phyloP scores from a whole-genome alignment of 2,329 filamentous ascomycete species.

The Venturia carpophila region DNA sequence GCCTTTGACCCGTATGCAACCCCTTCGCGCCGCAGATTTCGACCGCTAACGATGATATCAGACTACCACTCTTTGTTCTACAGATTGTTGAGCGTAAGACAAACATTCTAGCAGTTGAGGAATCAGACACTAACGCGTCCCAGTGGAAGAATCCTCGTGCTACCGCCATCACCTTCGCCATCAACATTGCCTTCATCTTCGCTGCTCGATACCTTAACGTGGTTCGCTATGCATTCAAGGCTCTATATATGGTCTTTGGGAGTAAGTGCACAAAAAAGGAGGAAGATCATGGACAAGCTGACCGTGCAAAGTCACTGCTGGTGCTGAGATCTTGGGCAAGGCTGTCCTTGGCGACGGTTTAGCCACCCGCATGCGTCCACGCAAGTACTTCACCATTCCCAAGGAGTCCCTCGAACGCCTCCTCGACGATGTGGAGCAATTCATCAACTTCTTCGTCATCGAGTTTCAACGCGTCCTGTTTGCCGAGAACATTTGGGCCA shows the following conservation, averaged over 20 bases:
- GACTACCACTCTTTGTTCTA: constrained; percentile 62
- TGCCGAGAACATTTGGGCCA: constrained; percentile 56
- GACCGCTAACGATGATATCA: constrained; percentile 24
- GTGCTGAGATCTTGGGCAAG: constrained; percentile 50
- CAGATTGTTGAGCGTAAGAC: constrained; percentile 52
- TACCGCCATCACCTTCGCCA: constrained; percentile 52
- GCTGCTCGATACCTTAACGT: constrained; percentile 55
- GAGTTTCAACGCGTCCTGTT: constrained; percentile 60
- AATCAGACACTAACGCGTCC: constrained; percentile 12
- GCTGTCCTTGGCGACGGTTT: constrained; percentile 50
- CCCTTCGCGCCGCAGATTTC: background rate
- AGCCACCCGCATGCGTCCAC: constrained; percentile 53
- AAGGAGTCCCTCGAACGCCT: constrained; percentile 55
- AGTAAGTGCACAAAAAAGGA: constrained; percentile 33
- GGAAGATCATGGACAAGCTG: constrained; percentile 20
- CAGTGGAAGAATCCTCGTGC: constrained; percentile 59
- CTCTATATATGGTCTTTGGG: constrained; percentile 51
- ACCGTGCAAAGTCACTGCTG: constrained; percentile 43
- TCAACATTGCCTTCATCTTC: constrained; percentile 52
- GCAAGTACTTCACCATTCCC: constrained; percentile 58
- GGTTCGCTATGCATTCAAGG: constrained; percentile 54
- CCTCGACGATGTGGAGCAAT: constrained; percentile 54
- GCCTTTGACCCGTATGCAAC: constrained; percentile 50
- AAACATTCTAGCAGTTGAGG: constrained; percentile 7
- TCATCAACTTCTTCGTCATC: constrained; percentile 61